phyloP scores from a whole-genome alignment of 2,329 filamentous ascomycete genomes.

The Aplosporella prunicola region DNA sequence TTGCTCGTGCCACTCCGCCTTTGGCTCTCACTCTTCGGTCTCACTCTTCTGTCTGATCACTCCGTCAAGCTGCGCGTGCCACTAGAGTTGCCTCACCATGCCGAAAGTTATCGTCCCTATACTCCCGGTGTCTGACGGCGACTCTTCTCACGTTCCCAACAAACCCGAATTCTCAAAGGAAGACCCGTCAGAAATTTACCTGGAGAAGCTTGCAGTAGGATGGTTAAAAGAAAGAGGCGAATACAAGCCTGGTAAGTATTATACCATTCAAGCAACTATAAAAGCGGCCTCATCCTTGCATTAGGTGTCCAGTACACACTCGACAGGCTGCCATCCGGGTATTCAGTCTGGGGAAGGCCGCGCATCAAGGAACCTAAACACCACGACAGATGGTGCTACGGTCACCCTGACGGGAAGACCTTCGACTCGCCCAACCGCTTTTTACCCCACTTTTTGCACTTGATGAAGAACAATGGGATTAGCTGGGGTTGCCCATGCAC shows the following conservation, averaged over 20 bases:
- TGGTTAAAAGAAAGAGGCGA: conserved; percentile 40
- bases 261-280: too few species aligned
- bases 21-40: too few species aligned
- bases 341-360: conserved; percentile 38
- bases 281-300: not conserved
- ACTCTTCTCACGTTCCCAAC: conserved; percentile 29
- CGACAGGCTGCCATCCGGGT: conserved; percentile 45
- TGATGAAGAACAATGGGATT: conserved; percentile 41
- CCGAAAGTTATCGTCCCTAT: conserved; percentile 1
- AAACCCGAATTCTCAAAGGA: conserved; percentile 24
- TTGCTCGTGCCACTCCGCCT: too few species aligned
- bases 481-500: conserved; percentile 41
- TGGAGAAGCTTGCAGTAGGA: conserved; percentile 36
- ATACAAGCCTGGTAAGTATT: too few species aligned
- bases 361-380: conserved; percentile 32
- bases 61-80: too few species aligned
- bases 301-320: conserved; percentile 39
- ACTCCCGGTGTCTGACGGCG: conserved; percentile 24
- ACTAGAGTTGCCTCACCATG: too few species aligned
- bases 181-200: conserved; percentile 33
- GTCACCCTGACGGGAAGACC: conserved; percentile 41
- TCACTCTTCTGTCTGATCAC: too few species aligned
- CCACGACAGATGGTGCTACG: conserved; percentile 48
- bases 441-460: conserved; percentile 47
- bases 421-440: conserved; percentile 48